A percentile compares a stretch with the other conserved stretches of the same genome.
Evolutionary conservation across 495 filamentous ascomycete species (phyloP).

Genomic region (Ascobolus immersus): DNA sequence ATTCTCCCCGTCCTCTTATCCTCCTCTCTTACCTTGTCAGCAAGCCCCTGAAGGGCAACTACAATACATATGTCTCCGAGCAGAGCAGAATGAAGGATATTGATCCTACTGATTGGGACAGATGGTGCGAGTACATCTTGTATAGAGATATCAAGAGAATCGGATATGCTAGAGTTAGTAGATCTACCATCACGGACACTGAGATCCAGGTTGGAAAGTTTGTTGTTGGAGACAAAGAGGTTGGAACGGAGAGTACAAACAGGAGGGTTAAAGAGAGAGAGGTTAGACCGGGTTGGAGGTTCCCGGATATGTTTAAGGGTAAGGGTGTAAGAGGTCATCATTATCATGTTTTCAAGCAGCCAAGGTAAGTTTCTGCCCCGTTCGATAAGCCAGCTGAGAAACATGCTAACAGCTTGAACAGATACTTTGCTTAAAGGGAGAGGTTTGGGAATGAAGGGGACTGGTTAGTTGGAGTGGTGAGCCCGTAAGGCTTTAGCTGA

Average conservation of each 20-base stretch:
- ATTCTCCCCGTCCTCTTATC: slow-evolving; percentile 52
- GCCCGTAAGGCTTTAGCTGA: no score
- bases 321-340: slow-evolving; percentile 67
- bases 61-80: slow-evolving; percentile 84
- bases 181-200: slow-evolving; percentile 86
- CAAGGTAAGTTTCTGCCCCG: slow-evolving; percentile 52
- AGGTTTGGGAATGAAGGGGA: no score
- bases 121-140: slow-evolving; percentile 98
- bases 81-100: slow-evolving; percentile 83
- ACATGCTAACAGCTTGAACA: no score
- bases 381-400: no score
- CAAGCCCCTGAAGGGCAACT: slow-evolving; percentile 74
- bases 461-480: no score
- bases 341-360: slow-evolving; percentile 93
- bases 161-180: slow-evolving; percentile 71
- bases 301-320: slow-evolving; percentile 70
- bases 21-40: slow-evolving; percentile 82
- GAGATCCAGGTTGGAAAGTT: slow-evolving; percentile 97
- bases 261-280: slow-evolving; percentile 34
- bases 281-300: slow-evolving; percentile 50
- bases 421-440: no score
- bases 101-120: slow-evolving; percentile 76
- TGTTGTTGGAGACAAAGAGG: slow-evolving; percentile 45
- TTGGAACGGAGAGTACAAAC: slow-evolving; percentile 23
- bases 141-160: slow-evolving; percentile 70